A percentile compares a stretch with the other conserved stretches of the same genome.
Evolutionary conservation across 23 red algal species (phyloP).

Genomic region (Gracilaria caudata): DNA sequence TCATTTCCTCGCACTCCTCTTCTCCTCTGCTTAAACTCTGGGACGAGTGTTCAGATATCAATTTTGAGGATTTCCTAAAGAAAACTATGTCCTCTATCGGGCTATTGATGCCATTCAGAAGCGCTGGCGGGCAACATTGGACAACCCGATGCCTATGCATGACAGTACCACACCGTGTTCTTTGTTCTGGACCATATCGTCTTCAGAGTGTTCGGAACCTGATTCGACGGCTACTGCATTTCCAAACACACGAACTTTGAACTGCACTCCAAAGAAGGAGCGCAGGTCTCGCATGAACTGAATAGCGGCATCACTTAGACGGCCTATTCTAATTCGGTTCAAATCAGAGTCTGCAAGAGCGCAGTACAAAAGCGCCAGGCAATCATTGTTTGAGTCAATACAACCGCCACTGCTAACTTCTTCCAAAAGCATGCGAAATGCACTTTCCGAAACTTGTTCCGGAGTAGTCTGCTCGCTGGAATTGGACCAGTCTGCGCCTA

Average conservation of each 20-base stretch:
- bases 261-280: slow-evolving; percentile 81
- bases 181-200: background rate
- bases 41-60: too few relatives aligned
- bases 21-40: too few relatives aligned
- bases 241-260: slow-evolving; percentile 58
- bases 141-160: slow-evolving; percentile 68
- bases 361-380: slow-evolving; percentile 66
- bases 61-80: too few relatives aligned
- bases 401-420: slow-evolving; percentile 75
- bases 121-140: slow-evolving; percentile 59
- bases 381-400: slow-evolving; percentile 52
- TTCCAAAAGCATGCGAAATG: slow-evolving; percentile 65
- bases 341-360: slow-evolving; percentile 80
- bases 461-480: slow-evolving; percentile 8
- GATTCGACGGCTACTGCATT: slow-evolving; percentile 21
- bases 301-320: slow-evolving; percentile 58
- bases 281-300: slow-evolving; percentile 78
- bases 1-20: too few relatives aligned
- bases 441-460: slow-evolving; percentile 48
- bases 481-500: slow-evolving; percentile 69
- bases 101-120: slow-evolving; percentile 38
- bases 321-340: slow-evolving; percentile 61
- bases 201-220: slow-evolving; percentile 10
- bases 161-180: slow-evolving; percentile 61
- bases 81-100: too few relatives aligned